Evolutionary conservation across 805 yeast species (phyloP).

Genomic region (Metschnikowia reukaufii): DNA sequence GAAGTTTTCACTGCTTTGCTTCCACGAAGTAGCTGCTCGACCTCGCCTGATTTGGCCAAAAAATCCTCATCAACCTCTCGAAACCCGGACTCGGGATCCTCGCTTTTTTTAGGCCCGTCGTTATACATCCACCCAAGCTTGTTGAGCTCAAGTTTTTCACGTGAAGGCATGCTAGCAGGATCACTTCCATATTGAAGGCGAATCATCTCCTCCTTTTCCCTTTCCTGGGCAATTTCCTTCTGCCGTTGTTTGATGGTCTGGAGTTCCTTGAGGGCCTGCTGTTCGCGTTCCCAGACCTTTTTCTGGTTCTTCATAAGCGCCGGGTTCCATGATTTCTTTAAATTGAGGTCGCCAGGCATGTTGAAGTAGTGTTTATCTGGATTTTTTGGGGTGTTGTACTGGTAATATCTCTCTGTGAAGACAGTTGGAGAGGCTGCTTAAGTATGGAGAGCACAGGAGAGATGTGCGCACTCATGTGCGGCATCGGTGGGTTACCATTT

Average conservation of each 20-base stretch:
- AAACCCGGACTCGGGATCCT: constrained; percentile 37
- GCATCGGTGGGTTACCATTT: constrained; percentile 5
- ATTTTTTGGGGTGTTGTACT: background rate
- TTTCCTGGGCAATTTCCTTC: constrained; percentile 61
- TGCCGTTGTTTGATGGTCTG: constrained; percentile 61
- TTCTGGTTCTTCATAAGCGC: constrained; percentile 79
- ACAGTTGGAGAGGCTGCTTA: background rate
- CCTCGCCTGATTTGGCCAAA: constrained; percentile 32
- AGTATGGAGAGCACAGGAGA: background rate
- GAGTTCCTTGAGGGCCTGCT: constrained; percentile 70
- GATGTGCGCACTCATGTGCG: background rate
- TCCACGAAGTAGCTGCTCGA: constrained; percentile 58
- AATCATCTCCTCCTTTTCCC: constrained; percentile 56
- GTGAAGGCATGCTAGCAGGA: constrained; percentile 32
- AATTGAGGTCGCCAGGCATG: constrained; percentile 76
- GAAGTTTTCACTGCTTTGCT: constrained; percentile 43
- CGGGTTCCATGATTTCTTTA: constrained; percentile 97
- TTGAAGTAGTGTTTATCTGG: background rate
- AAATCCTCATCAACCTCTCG: constrained; percentile 32
- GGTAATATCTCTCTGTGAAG: background rate
- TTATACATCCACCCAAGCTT: constrained; percentile 89
- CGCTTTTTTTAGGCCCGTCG: constrained; percentile 35
- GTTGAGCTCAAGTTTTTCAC: constrained; percentile 37
- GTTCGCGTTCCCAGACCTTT: constrained; percentile 82
- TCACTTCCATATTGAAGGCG: constrained; percentile 46